Base-by-base conservation (phyloP, 139 green algal genomes). In the Chlorella sp. region DNA sequence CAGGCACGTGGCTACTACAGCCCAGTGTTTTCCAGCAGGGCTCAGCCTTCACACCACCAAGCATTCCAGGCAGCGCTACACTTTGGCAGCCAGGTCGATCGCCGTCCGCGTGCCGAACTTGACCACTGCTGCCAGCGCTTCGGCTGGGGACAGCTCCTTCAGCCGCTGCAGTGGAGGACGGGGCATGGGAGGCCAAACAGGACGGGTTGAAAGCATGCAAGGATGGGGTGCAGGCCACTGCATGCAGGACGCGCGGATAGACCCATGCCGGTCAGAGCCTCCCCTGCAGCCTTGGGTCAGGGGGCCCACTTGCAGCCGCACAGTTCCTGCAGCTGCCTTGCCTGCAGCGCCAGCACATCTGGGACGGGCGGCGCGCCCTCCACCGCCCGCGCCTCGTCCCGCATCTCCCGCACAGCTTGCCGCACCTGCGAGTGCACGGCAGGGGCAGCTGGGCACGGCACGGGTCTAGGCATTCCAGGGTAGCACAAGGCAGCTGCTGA, bases 351-450 rank as follows among this genome's bases (percentile, higher is more conserved):
- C 69, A 87, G 51, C 44, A 91, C 44, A 32, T 89, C 84, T 26
- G 87, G 87, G 12, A 87, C 88, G 32, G 86, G 72, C 20, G 82
- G 70, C 18, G 41, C 51, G 34, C 83, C 86, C 65, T 93, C 87
- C 21, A 89, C 80, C 11, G 83, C 82, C 0, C 92, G 84, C 44
- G 88, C 56, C 64, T 92, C n/a, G 57, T 95, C 90, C 6, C 92
- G 87, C 47, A 95, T 78, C 3, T 41, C 75, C 12, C 88, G 73
- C 82, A 95, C 70, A 23, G 85, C 74, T 17, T 82, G 65, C 15
- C 92, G 81, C 36, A 82, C 76, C 76, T 82, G 76, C 26, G 5
- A 23, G 63, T 6, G 44, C 44, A 51, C 7, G 44, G 44, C 44
- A 51, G 44, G 7, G 44, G 44, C 44, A 16, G 44, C 44, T 51